Evolutionary conservation across 2,329 filamentous ascomycete species (phyloP), one percentile per base, ranked within the genome.

Genomic region (Colletotrichum cordylinicola): DNA sequence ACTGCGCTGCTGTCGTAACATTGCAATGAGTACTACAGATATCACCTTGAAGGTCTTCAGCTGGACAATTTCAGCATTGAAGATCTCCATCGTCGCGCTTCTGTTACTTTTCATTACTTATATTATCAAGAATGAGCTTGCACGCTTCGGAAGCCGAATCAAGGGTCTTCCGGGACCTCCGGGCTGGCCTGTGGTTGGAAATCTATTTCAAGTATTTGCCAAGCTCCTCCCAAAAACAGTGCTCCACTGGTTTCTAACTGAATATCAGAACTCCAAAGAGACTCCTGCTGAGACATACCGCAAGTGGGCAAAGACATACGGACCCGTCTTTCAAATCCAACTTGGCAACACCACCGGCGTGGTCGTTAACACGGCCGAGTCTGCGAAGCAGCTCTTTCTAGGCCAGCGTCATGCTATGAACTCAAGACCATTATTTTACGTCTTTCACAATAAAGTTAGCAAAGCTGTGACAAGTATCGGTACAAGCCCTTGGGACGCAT

Each of bases 401-500:
- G 92, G 89, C 27, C 91, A 94, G 77, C 91, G 93, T 72, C 92
- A 91, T 1, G 88, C 91, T 2, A 84, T 93, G 77, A 93, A 93
- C 78, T 93, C 91, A 8, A 88, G 92, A 6, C 92, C 92, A 0
- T 92, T 87, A 9, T 88, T 94, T 70, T 92, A 94, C 91, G 67
- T 93, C 88, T 48, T 91, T 84, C 78, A 92, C 88, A 48, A 91
- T 91, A 82, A 92, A 88, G 27, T 93, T 89, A 82, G 79, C 64
- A 79, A 78, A 2, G 75, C 80, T 6, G 80, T 83, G 10, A 82
- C 81, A 4, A 82, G 80, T n/a, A 93, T 94, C 73, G 92, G 92
- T 3, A 94, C 92, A 2, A 93, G 91, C 0, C 92, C 92, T 0
- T 94, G 92, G 91, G 91, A 93, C 78, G 92, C 93, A 66, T 92